Conservation (phyloP, 169 alveolate species). For the Cyclospora cayetanensis region DNA sequence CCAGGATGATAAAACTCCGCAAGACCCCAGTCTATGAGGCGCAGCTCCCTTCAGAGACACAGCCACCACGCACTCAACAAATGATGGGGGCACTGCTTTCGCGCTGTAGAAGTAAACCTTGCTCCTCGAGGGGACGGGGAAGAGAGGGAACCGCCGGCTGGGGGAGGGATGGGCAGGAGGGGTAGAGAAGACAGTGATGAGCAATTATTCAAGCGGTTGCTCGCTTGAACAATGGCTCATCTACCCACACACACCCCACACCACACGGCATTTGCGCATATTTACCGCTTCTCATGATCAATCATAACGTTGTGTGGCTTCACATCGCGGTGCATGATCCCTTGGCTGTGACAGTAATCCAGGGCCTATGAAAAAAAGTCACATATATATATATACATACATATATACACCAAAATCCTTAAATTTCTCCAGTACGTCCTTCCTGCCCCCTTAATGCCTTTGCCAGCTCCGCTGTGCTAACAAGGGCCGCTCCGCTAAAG, state of each 20-base stretch:
- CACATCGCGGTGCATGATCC: slow-evolving; percentile 98
- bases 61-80: too few species aligned
- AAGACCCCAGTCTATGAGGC: slow-evolving; percentile 99
- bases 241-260: not conserved
- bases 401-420: not conserved
- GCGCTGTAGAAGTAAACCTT: too few species aligned
- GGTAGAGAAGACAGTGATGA: not conserved
- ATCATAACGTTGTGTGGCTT: slow-evolving; percentile 98
- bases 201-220: not conserved
- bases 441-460: too few species aligned
- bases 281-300: slow-evolving; percentile 89
- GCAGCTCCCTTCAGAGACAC: too few species aligned
- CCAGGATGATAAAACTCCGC: slow-evolving; percentile 99
- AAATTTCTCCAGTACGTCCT: too few species aligned
- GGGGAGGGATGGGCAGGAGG: not conserved
- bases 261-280: not conserved
- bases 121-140: slow-evolving; percentile 67
- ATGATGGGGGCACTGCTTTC: too few species aligned
- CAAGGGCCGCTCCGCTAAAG: too few species aligned
- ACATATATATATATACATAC: not conserved
- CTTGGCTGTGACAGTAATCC: slow-evolving; percentile 98
- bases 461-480: too few species aligned
- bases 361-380: slow-evolving; percentile 85
- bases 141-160: not conserved
- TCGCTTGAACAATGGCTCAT: not conserved